Evolutionary conservation across 305 asterid species (phyloP), one percentile per base, ranked within the genome.

Genomic region (Petunia hybrid): DNA sequence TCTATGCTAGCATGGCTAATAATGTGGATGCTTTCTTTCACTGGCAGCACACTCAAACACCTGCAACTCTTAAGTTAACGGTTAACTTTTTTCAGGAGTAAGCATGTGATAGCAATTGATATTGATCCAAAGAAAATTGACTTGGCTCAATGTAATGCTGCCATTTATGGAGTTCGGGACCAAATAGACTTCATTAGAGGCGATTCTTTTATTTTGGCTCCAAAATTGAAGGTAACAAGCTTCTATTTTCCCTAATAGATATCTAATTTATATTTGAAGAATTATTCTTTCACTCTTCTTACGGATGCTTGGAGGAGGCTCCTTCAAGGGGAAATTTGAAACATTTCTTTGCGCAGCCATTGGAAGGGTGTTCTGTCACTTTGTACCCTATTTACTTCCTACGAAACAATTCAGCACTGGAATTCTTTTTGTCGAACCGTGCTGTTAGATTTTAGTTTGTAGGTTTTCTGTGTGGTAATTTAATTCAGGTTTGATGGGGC

Each of bases 51-150:
- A 35, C 78, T 73, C 43, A 51, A 73, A 53, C 7, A 73, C 78
- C 43, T 13, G 13, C 78, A 51, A 42, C 36, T 73, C 38, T 36
- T 48, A 63, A 65, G 63, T 76, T 48, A 70, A 22, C 35, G 42
- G 60, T 68, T 81, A 55, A 14, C 55, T 73, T 39, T 66, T 86
- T 86, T 73, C 91, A 95, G 99, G 95, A 83, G 97, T 79, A 85
- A 82, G 76, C 95, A 94, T 86, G 98, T 95, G 70, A 89, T 92
- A 66, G 99, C 98, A 45, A 88, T 95, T 46, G 99, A 95, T 81
- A 90, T 95, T 10, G 98, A 95, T 87, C 95, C 98, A 55, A 88
- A 83, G 59, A 95, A 89, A 87, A 88, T 95, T 73, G 92, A 89
- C 48, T 91, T 84, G 80, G 99, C 99, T 62, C 88, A 83, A 57